Conservation (phyloP, 306 rosid species). For the Potentilla sterilis region DNA sequence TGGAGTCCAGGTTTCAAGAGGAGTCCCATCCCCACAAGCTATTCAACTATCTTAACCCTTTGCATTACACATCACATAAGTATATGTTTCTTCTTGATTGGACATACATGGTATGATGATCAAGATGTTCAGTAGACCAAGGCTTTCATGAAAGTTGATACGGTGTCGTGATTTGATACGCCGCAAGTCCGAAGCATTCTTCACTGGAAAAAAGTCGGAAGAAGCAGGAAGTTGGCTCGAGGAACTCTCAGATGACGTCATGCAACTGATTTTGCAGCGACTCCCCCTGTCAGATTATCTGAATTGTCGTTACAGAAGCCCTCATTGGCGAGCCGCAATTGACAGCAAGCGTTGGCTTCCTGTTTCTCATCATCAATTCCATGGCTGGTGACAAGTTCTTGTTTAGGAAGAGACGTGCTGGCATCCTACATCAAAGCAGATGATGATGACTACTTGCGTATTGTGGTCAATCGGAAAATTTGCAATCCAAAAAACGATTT, state of each 20-base stretch:
- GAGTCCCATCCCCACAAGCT: too few relatives aligned
- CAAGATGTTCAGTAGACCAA: not conserved
- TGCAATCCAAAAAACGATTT: not conserved
- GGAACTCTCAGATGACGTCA: not conserved
- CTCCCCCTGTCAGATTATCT: not conserved
- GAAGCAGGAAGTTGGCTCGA: not conserved
- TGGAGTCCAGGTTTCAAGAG: too few relatives aligned
- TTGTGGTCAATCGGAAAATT: not conserved
- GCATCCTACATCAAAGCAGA: not conserved
- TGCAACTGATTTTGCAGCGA: not conserved
- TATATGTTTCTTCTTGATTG: too few relatives aligned
- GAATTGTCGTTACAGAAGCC: not conserved
- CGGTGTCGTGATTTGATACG: not conserved
- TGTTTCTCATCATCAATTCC: not conserved
- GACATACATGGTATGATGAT: not conserved
- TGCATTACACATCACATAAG: too few relatives aligned
- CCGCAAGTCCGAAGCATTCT: not conserved
- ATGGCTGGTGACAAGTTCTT: not conserved
- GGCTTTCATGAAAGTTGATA: not conserved
- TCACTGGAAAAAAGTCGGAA: not conserved
- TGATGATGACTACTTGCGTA: not conserved
- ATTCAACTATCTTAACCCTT: too few relatives aligned
- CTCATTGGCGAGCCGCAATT: not conserved
- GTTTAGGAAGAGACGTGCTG: not conserved
- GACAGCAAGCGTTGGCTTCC: not conserved